Base-by-base conservation (phyloP, 176 grass and related monocot genomes). In the Areca catechu region DNA sequence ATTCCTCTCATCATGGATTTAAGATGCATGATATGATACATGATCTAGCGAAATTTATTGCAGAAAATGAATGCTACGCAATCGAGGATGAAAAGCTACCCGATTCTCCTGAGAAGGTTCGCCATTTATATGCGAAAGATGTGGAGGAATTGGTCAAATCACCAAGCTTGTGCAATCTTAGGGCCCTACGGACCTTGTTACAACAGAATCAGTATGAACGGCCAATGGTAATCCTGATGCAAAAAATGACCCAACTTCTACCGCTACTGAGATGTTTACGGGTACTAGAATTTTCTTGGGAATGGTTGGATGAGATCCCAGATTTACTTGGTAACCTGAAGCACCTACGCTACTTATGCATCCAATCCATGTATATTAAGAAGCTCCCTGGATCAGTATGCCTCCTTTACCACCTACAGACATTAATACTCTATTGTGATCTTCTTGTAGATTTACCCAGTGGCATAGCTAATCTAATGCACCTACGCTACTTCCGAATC, bases 11-110 rank as follows among this genome's bases (percentile, higher is more conserved):
- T n/a, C n/a, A n/a, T n/a, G n/a, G n/a, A n/a, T 55, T 68, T 59
- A 49, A 12, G 7, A 56, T 85, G 68, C 82, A 85, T 37, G 82
- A 85, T 58, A 58, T 77, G 23, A 51, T 73, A 37, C 70, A 71
- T 71, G 77, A 85, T 23, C 57, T 80, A 30, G 82, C 76, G 0
- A 75, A 66, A 25, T 80, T 67, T 54, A 24, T 80, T 68, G 28
- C 56, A 5, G 17, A 9, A 4, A 24, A 53, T 19, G 53, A 76
- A 19, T 58, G 51, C 22, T 58, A 0, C 20, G 23, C 16, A 17
- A 53, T 10, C n/a, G 24, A 4, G 25, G 2, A 43, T 1, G 22
- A 51, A 16, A 54, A 29, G 15, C 2, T 5, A 34, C 5, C 4
- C 7, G 15, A 27, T 49, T 20, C 62, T 22, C 20, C 48, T 16